These are phyloP conservation scores for Botrytis aclada DNA, from an alignment of 2,329 filamentous ascomycete genomes.

Conservation along the genomic window DNA sequence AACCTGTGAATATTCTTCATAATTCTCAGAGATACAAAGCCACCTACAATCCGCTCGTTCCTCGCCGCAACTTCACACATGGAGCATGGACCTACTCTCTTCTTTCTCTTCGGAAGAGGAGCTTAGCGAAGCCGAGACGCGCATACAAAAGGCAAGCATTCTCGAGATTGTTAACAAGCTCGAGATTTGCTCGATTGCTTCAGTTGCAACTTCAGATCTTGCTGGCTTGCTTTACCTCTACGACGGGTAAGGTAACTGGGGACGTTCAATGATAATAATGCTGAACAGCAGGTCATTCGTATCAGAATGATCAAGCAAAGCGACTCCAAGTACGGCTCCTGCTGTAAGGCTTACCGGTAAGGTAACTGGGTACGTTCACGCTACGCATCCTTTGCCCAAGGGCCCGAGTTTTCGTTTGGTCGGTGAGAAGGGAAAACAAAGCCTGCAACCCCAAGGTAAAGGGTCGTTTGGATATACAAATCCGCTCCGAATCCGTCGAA, in stretches of 20 bases:
- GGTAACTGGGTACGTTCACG: not conserved
- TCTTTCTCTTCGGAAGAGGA: constrained; percentile 40
- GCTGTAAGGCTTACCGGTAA: not conserved
- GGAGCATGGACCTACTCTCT: not conserved
- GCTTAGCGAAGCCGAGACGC: constrained; percentile 43
- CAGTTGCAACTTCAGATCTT: not conserved
- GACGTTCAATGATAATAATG: constrained; percentile 86
- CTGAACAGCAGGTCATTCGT: constrained; percentile 90
- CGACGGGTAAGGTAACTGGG: not conserved
- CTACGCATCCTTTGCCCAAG: not conserved
- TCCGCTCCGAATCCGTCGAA: no score
- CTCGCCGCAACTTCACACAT: not conserved
- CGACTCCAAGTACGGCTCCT: constrained; percentile 67
- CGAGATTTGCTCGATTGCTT: not conserved
- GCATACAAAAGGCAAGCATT: constrained; percentile 43
- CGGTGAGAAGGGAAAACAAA: not conserved
- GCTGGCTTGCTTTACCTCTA: not conserved
- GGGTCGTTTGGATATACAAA: no score
- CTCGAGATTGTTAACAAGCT: constrained; percentile 32
- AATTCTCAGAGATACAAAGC: not conserved
- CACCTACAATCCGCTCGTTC: not conserved
- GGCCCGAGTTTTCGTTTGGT: not conserved
- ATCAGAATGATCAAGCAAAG: constrained; percentile 73
- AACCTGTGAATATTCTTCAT: not conserved
- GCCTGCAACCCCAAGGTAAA: not conserved